Evolutionary conservation across 352 stramenopile genomes (phyloP), one percentile per base, ranked within the genome.

Genomic region (Pythium folliculosum): DNA sequence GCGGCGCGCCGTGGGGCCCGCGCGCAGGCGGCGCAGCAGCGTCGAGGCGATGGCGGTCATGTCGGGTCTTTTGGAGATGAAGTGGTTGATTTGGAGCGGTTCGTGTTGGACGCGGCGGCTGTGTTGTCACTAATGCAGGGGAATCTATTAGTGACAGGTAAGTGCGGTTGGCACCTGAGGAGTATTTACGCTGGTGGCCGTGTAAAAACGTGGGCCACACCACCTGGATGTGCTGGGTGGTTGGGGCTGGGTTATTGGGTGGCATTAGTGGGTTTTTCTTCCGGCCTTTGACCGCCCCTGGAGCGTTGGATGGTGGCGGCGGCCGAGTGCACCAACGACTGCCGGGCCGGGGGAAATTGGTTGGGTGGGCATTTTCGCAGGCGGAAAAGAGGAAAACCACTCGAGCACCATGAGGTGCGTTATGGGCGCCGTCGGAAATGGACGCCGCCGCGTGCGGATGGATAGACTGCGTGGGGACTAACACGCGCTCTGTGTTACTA

Each of bases 221-320:
- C 27, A 32, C 27, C 2, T 32, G 3, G 27, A 32, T 5, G 2
- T 5, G 27, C 5, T 32, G 27, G 27, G 27, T 32, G 27, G 4
- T 23, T 50, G 37, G 27, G 1, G 17, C 43, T 70, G 57, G 56
- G 57, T 65, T 49, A 62, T 58, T 49, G 55, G 32, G 23, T 70
- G 35, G 48, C 7, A 2, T 10, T 9, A 8, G 8, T 35, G 40
- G 38, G 50, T 60, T 55, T 60, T 63, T 56, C 27, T 38, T 25
- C 16, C 5, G 43, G 48, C 38, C 27, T 32, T 2, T 22, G 10
- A 30, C 57, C 19, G 64, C 14, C 40, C 4, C 14, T 13, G n/a
- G 40, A 3, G 37, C 45, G 75, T 73, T 78, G 72, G 72, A 71
- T 80, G 73, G 73, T 77, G 73, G 72, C 59, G 72, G 47, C 60